Evolutionary conservation across 2,329 filamentous ascomycete genomes (phyloP), one percentile per base, ranked within the genome.

Genomic region (Proliferodiscus dingleyae): DNA sequence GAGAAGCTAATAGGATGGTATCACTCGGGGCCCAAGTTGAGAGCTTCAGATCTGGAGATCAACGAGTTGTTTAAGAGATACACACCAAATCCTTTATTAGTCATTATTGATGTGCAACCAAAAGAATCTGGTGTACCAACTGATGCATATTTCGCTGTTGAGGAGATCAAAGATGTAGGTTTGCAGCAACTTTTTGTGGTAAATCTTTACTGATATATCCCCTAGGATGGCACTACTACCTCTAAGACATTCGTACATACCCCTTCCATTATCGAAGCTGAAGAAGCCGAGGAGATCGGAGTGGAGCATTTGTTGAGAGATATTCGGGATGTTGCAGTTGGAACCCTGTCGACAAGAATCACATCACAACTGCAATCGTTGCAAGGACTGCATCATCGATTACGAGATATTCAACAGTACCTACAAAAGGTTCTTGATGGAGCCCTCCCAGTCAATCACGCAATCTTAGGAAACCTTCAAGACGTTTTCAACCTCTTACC

Each of bases 1-100:
- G 93, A 98, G 74, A 97, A 97, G 81, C 79, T 98, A 67, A 94
- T 98, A 77, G 93, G 93, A 64, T 98, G 93, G 93, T 98, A 98
- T 70, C 93, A 98, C 71, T 95, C 93, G 16, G 93, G 93, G 33
- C 93, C 93, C 30, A 98, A 97, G 77, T 77, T 98, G 63, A 83
- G 93, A 65, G 91, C 90, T 45, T 96, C 93, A 37, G 93, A 98
- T 75, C 74, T 98, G 57, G 88, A 97, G 73, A 95, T 98, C 83
- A 98, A 98, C 71, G 93, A 98, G 72, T 81, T 98, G 49, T 97
- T 98, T 81, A 98, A 98, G 77, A 82, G 90, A 74, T 98, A 98
- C 74, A 96, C 90, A 43, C 89, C 93, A 16, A 95, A 97, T 64
- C 93, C 93, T 41, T 75, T 98, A 57, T 79, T 98, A 43, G 91